These are phyloP conservation scores for Eucalyptus cloeziana DNA, from an alignment of 345 rosid species.

Conservation along the genomic window DNA sequence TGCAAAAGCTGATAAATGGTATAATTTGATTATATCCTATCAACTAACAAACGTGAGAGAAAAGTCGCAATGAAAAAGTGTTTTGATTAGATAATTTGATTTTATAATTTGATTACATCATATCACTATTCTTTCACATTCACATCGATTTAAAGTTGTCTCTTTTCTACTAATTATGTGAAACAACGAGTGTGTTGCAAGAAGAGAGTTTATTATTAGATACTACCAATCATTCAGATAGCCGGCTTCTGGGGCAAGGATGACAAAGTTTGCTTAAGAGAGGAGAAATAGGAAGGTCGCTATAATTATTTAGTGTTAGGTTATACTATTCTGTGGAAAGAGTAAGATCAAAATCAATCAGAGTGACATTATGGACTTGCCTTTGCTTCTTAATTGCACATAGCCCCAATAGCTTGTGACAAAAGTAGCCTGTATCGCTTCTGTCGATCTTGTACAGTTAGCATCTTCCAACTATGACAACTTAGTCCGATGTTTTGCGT, in stretches of 20 bases:
- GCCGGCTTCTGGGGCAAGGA: not conserved
- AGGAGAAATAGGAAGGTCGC: not conserved
- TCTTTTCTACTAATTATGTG: not conserved
- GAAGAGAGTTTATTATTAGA: not conserved
- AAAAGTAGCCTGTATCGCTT: not conserved
- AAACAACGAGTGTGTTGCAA: not conserved
- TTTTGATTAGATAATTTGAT: too few relatives aligned
- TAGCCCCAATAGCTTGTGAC: not conserved
- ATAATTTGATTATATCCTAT: not conserved
- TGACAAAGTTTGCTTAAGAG: not conserved
- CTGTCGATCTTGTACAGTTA: not conserved
- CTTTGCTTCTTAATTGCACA: not conserved
- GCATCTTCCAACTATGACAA: not conserved
- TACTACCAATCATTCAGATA: not conserved
- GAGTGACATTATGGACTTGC: not conserved
- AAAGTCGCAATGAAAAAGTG: fast-evolving
- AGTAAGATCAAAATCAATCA: not conserved
- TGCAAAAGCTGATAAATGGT: not conserved
- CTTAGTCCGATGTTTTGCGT: not conserved
- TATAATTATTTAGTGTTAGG: not conserved
- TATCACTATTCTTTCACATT: not conserved
- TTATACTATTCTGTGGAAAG: fast-evolving
- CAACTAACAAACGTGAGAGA: not conserved
- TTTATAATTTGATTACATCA: too few relatives aligned
- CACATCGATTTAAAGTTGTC: not conserved